phyloP scores from a whole-genome alignment of 2,329 filamentous ascomycete species.

The Tympanopsis confertula region DNA sequence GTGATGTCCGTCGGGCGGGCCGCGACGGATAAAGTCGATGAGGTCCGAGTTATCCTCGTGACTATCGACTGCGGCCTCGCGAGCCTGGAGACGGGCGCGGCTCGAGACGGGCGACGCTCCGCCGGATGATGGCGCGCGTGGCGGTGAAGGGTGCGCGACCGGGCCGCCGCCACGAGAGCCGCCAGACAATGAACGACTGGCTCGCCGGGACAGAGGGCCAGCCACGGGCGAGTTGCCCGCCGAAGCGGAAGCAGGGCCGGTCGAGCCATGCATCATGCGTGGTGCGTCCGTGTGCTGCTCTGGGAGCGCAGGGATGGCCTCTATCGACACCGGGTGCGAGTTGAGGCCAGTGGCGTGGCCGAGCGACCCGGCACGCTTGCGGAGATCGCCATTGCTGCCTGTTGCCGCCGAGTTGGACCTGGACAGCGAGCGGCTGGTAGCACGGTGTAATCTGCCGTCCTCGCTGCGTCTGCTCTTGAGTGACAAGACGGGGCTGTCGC shows the following conservation, averaged over 20 bases:
- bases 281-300: constrained; percentile 12
- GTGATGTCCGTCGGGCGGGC: constrained; percentile 59
- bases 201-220: neutral
- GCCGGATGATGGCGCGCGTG: constrained; percentile 15
- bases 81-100: constrained; percentile 53
- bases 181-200: neutral
- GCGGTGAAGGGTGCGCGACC: constrained; percentile 24
- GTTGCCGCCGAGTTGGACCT: constrained; percentile 36
- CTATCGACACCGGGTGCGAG: constrained; percentile 18
- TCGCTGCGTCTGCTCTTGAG: constrained; percentile 33
- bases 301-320: constrained; percentile 11
- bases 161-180: constrained; percentile 5
- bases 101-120: constrained; percentile 13
- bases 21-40: constrained; percentile 89
- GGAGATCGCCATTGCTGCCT: constrained; percentile 19
- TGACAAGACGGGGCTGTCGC: constrained; percentile 25
- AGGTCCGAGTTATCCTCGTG: constrained; percentile 69
- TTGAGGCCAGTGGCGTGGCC: constrained; percentile 21
- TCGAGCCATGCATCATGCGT: constrained; percentile 17
- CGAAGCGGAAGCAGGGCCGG: constrained; percentile 13
- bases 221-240: too few species aligned
- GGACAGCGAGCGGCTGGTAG: constrained; percentile 24
- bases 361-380: constrained; percentile 19
- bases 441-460: constrained; percentile 15
- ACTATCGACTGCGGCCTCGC: constrained; percentile 53